Evolutionary conservation across 805 yeast species (phyloP), one percentile per base, ranked within the genome.

Genomic region (Wickerhamiella allomyrinae): DNA sequence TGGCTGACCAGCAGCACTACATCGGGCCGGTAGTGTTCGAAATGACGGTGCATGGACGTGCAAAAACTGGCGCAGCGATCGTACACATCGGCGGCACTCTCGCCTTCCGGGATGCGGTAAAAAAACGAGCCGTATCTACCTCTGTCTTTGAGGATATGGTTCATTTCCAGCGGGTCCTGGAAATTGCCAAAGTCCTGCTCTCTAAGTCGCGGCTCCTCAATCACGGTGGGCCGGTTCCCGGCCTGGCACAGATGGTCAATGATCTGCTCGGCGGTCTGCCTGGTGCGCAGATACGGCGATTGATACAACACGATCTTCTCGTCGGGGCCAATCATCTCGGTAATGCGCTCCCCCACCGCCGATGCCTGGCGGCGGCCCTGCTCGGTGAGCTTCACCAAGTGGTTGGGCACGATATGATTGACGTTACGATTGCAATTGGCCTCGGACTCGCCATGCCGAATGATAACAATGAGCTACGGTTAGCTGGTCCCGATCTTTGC

Each of bases 171-270:
- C 42, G 74, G 76, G 35, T 60, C 58, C 62, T 86, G 96, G 60
- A 85, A 86, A 57, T 86, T 86, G 17, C 96, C 96, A 56, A 87
- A 87, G 59, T 87, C 96, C 60, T 87, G 96, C 57, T 87, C 96
- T 48, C 96, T 68, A 73, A 87, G 74, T 42, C 95, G 64, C 10
- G 95, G 94, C 56, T 87, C 96, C 58, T 87, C 96, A 50, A 75
- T 70, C 2, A 80, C 73, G 29, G 70, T 66, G 51, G 74, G 78
- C 5, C 66, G 63, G 8, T 77, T 50, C 38, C 54, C 58, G 20
- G 56, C 62, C 54, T 53, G 49, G 9, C 57, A 61, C 5, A 62
- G 62, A 47, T 76, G 68, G 1, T 78, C 79, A 2, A 80, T 56
- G 7, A 87, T 70, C 19, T 79, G 79, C 41, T 79, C 71, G 27